Base-by-base conservation (phyloP, 176 grass and related monocot genomes). In the Carex myosuroides region DNA sequence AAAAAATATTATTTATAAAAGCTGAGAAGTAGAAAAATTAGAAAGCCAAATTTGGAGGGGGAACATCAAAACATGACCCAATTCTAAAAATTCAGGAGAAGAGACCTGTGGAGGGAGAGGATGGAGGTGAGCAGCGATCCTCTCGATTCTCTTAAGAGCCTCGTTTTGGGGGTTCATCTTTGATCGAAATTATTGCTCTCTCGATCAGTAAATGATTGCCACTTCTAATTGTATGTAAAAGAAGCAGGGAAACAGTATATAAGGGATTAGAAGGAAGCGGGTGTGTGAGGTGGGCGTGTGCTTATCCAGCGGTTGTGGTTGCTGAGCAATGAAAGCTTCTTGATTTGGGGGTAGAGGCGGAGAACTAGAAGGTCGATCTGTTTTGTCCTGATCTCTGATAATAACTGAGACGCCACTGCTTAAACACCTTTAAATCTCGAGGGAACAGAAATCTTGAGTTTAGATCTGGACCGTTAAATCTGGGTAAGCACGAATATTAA, bases 111-210 rank as follows among this genome's bases (percentile, higher is more conserved):
- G 64, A 83, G 33, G 33, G 6, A 88, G 11, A 0, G 94, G 94
- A 83, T 89, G 88, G 75, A 97, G 94, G 64, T 97, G 94, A 76
- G 92, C 83, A 70, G 88, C 82, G 88, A 97, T 68, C 74, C 94
- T 86, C 62, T 92, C 83, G 71, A 97, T 89, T 77, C 94, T 64
- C 41, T 52, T 68, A 3, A 67, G 52, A 46, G 81, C 22, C 48
- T 83, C 42, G 41, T 63, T 66, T 54, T 54, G 61, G 12, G 81
- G 21, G 68, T 68, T 83, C 81, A 83, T 83, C 12, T 54, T 54
- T 33, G 13, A 10, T 67, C 20, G 6, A 55, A 55, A 30, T 30
- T 30, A 24, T 26, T 18, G 8, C 29, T 50, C 30, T 55, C 4
- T 76, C 14, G 17, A 2, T 6, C 8, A 7, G 72, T 32, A 56